These are phyloP conservation scores for Trichoderma endophyticum DNA, from an alignment of 2,329 filamentous ascomycete genomes.

Conservation along the genomic window DNA sequence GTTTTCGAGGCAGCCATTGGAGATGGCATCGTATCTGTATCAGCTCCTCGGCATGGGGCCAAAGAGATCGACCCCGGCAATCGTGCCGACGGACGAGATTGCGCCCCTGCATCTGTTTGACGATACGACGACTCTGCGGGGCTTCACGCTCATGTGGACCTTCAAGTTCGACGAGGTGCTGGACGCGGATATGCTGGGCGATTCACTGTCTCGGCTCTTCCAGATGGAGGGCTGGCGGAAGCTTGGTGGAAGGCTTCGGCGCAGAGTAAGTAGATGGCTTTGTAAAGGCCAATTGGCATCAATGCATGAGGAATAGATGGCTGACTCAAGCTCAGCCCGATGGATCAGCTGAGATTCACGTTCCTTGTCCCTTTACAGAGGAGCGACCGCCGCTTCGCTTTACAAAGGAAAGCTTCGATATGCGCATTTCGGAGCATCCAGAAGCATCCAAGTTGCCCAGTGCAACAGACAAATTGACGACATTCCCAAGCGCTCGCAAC, in stretches of 20 bases:
- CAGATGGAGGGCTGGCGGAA: constrained; percentile 10
- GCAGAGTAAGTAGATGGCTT: neutral
- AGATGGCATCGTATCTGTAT: neutral
- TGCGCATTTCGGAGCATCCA: constrained; percentile 5
- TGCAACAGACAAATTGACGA: neutral
- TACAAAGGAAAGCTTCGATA: neutral
- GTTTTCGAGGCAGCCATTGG: neutral
- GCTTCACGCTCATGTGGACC: constrained; percentile 9
- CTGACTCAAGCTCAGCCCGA: neutral
- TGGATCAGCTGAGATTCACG: neutral
- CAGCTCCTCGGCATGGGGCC: neutral
- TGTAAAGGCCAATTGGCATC: too few relatives aligned
- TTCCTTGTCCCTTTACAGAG: neutral
- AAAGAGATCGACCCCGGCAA: neutral
- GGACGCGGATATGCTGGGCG: neutral
- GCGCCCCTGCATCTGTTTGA: constrained; percentile 6
- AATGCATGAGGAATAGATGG: too few relatives aligned
- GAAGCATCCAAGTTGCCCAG: neutral
- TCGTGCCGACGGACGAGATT: constrained; percentile 4
- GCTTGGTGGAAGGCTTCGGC: neutral
- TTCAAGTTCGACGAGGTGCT: constrained; percentile 9
- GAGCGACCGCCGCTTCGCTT: neutral
- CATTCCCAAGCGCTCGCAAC: neutral
- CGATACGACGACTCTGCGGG: neutral
- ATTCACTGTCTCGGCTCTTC: constrained; percentile 2